Conservation (phyloP, 768 basidiomycete species). For the Rhodotorula babjevae region DNA sequence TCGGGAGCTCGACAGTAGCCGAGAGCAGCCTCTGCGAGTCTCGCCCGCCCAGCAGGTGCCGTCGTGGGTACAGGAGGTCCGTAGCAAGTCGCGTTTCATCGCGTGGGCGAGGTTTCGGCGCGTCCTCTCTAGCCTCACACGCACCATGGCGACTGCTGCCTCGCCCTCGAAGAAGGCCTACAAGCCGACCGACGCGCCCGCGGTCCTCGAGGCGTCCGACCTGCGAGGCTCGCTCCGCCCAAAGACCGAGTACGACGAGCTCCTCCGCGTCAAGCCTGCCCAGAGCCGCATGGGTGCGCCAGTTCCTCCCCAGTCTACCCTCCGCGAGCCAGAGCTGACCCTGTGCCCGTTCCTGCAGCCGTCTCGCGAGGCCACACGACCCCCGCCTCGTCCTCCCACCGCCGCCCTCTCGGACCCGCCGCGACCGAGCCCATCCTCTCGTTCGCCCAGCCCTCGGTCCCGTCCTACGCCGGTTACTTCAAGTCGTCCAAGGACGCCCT, state of each 20-base stretch:
- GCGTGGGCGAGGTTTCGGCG: neutral
- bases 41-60: too few species aligned
- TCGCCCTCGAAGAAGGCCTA: constrained; percentile 16
- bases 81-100: too few species aligned
- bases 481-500: constrained; percentile 6
- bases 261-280: neutral
- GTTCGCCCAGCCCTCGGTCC: constrained; percentile 3
- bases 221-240: constrained; percentile 19
- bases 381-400: neutral
- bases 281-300: constrained; percentile 9
- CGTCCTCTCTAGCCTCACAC: neutral
- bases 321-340: neutral
- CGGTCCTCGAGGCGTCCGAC: neutral
- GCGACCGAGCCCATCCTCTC: constrained; percentile 12
- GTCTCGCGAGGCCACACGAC: neutral
- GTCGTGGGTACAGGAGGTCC: too few species aligned
- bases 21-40: too few species aligned
- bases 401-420: constrained; percentile 21
- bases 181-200: neutral
- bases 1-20: too few species aligned
- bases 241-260: neutral
- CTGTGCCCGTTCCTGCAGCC: neutral
- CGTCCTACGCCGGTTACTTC: constrained; percentile 1
- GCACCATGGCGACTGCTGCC: neutral
- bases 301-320: neutral